phyloP scores from a whole-genome alignment of 495 filamentous ascomycete genomes.

The Penicillium odoratum region DNA sequence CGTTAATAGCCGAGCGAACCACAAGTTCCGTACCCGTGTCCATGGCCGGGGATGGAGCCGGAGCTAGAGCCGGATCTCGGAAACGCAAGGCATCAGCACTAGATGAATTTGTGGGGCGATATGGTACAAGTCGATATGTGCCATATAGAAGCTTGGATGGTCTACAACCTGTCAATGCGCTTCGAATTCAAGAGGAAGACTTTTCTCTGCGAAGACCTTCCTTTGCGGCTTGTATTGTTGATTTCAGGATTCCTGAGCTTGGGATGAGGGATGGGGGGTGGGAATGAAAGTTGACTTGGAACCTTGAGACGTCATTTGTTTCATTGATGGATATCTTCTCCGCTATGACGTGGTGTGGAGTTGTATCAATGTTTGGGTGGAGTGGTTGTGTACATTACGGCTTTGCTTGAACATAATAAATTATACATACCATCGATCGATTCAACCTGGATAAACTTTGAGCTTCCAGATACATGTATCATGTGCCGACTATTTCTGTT shows the following conservation, averaged over 20 bases:
- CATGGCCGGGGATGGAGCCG: constrained; percentile 1
- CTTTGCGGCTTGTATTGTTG: constrained; percentile 44
- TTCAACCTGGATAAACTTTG: neutral
- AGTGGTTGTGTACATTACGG: neutral
- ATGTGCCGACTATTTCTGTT: too few relatives aligned
- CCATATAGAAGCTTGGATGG: constrained; percentile 5
- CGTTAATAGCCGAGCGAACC: constrained; percentile 15
- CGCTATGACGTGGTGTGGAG: neutral
- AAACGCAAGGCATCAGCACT: constrained; percentile 33
- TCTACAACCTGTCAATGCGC: constrained; percentile 10
- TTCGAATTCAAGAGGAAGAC: constrained; percentile 7
- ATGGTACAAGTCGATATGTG: constrained; percentile 22
- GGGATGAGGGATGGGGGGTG: constrained; percentile 24
- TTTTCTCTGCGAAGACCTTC: constrained; percentile 27
- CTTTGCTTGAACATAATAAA: neutral
- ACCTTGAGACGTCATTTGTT: neutral
- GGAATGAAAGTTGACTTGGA: neutral
- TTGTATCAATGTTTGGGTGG: neutral
- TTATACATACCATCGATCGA: neutral
- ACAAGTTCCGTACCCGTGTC: neutral
- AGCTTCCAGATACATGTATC: too few relatives aligned
- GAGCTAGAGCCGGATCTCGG: constrained; percentile 10
- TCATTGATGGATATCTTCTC: neutral
- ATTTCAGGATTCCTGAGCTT: constrained; percentile 42
- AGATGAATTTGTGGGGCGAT: constrained; percentile 29